These are phyloP conservation scores for Megacollybia marginata DNA, from an alignment of 768 basidiomycete genomes.

Conservation along the genomic window DNA sequence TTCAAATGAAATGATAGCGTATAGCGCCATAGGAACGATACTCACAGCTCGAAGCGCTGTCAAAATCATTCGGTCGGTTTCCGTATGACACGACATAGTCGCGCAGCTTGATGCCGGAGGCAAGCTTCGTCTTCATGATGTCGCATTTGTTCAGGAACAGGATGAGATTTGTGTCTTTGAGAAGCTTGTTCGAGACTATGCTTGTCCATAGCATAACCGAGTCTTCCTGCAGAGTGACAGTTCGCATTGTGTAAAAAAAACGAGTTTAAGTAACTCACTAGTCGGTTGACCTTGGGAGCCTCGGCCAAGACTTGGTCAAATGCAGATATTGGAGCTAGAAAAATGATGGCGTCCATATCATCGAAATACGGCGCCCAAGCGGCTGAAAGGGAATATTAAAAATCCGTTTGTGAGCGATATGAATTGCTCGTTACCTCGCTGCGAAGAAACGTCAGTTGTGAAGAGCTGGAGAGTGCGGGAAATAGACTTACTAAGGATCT, in stretches of 20 bases:
- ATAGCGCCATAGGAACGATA: slow-evolving; percentile 4
- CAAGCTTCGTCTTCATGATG: slow-evolving; percentile 59
- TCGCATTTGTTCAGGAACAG: slow-evolving; percentile 82
- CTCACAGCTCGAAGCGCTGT: slow-evolving; percentile 62
- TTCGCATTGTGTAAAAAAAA: neutral
- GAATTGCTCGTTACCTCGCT: slow-evolving; percentile 22
- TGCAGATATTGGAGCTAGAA: slow-evolving; percentile 62
- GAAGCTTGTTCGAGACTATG: slow-evolving; percentile 63
- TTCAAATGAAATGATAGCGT: neutral
- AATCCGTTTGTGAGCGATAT: slow-evolving; percentile 2
- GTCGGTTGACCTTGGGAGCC: slow-evolving; percentile 54
- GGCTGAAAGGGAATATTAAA: slow-evolving; percentile 25
- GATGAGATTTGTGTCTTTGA: slow-evolving; percentile 65
- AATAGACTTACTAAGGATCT: slow-evolving; percentile 48
- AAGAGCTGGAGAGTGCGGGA: neutral
- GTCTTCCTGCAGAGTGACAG: slow-evolving; percentile 46
- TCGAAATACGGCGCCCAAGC: slow-evolving; percentile 58
- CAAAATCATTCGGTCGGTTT: slow-evolving; percentile 61
- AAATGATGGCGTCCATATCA: slow-evolving; percentile 68
- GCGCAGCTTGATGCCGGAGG: slow-evolving; percentile 52
- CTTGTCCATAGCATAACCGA: slow-evolving; percentile 70
- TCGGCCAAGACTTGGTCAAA: slow-evolving; percentile 68
- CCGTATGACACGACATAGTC: slow-evolving; percentile 71
- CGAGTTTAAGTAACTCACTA: slow-evolving; percentile 29
- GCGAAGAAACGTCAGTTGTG: slow-evolving; percentile 1